These are phyloP conservation scores for Carpinus fangiana DNA, from an alignment of 306 rosid genomes.

Conservation along the genomic window DNA sequence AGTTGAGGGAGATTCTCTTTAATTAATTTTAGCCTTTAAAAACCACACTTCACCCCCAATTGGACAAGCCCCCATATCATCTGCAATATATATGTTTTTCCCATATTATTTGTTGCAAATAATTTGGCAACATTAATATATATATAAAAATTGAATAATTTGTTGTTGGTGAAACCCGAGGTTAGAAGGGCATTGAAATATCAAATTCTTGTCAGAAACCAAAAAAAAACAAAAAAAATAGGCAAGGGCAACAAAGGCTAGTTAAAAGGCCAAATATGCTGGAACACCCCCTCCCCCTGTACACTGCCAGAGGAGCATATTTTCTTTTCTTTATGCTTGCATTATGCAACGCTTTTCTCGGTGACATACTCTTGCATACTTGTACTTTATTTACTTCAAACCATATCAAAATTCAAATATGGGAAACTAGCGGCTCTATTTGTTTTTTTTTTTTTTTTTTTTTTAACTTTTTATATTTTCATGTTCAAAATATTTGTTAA, in stretches of 20 bases:
- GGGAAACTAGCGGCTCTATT: too few relatives aligned
- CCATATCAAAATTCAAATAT: too few relatives aligned
- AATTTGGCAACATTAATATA: too few relatives aligned
- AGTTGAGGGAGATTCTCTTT: too few relatives aligned
- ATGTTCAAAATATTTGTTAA: too few relatives aligned
- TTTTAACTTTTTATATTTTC: too few relatives aligned
- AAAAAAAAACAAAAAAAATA: not conserved
- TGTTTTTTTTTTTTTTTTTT: too few relatives aligned
- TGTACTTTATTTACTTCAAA: not conserved
- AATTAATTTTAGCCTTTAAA: too few relatives aligned
- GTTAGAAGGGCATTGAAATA: not conserved
- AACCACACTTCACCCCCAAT: too few relatives aligned
- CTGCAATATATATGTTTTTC: too few relatives aligned
- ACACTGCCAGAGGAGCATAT: not conserved
- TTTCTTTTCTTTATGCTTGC: not conserved
- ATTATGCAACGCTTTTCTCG: conserved; percentile 4
- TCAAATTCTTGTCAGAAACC: conserved; percentile 10
- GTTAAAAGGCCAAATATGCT: not conserved
- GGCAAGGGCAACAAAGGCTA: not conserved
- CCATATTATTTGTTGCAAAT: too few relatives aligned
- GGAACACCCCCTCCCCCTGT: not conserved
- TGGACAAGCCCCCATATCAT: too few relatives aligned
- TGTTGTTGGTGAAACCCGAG: not conserved
- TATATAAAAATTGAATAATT: not conserved
- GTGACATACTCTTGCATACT: not conserved